phyloP scores from a whole-genome alignment of 1,284 basidiomycete genomes.

The Apiotrichum siamense region DNA sequence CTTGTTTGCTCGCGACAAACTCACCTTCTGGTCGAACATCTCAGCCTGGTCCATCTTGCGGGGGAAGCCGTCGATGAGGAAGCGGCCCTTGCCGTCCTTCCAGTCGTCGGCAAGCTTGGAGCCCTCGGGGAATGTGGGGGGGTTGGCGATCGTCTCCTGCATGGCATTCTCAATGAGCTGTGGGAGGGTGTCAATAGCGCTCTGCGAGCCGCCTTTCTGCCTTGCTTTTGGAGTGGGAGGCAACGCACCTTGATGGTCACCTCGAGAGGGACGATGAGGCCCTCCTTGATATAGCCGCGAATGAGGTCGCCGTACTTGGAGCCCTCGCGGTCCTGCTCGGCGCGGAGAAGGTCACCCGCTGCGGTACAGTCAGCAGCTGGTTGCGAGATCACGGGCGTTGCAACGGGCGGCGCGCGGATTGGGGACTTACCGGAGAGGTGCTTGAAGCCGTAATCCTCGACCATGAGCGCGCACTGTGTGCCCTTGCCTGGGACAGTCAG shows the following conservation, averaged over 20 bases:
- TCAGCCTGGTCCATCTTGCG: conserved; percentile 97
- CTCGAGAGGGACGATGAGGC: conserved; percentile 93
- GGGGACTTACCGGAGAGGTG: conserved; percentile 96
- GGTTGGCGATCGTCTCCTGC: conserved; percentile 55
- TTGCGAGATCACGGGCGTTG: conserved; percentile 20
- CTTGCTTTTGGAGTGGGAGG: conserved; percentile 8
- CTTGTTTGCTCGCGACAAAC: conserved; percentile 24
- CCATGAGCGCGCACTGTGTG: conserved; percentile 85
- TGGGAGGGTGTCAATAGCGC: neutral
- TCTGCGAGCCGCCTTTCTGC: neutral
- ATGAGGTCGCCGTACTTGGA: conserved; percentile 85
- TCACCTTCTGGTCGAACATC: conserved; percentile 82
- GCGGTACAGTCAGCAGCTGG: neutral
- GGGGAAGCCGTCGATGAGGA: conserved; percentile 97
- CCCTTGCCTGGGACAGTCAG: conserved; percentile 96
- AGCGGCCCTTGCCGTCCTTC: conserved; percentile 69
- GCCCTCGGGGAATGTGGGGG: conserved; percentile 26
- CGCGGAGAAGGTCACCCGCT: conserved; percentile 95
- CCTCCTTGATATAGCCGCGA: conserved; percentile 82
- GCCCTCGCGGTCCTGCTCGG: conserved; percentile 81
- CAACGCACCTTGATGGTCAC: conserved; percentile 73
- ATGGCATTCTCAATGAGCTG: conserved; percentile 88
- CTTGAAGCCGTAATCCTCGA: conserved; percentile 82
- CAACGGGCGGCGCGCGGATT: too few relatives aligned
- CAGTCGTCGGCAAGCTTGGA: conserved; percentile 52